Evolutionary conservation across 2,329 filamentous ascomycete species (phyloP), one percentile per base, ranked within the genome.

Genomic region (Calycina marina): DNA sequence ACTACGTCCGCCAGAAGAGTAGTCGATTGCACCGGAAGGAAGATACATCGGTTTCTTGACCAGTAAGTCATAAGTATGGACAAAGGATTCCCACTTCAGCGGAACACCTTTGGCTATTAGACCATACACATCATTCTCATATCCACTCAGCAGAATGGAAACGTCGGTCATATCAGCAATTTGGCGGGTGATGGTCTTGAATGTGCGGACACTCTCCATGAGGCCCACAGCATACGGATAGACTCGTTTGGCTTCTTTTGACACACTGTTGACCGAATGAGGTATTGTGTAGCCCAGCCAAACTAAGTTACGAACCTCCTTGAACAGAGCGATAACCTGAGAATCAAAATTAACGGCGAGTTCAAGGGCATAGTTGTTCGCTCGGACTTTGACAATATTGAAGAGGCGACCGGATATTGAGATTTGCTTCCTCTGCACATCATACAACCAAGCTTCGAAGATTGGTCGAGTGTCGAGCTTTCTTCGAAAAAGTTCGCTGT

Each of bases 171-270:
- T 88, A 34, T 79, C 72, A 12, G 73, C 65, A 38, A 98, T 92
- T 31, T 81, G 74, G 17, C 84, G 76, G 45, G 79, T 77, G 0
- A 85, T 94, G 56, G 96, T 88, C 2, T 84, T 72, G 41, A 93
- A 78, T 0, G 85, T 96, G 37, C 86, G 73, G n/a, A 96, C 84
- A 49, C 85, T 96, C 59, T 99, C 90, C 85, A 98, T 98, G 44
- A 99, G 61, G 51, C 86, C 96, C 43, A 98, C 86, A 14, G 92
- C 90, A 50, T 92, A 98, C 0, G 90, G 90, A 48, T 99, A 99
- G 4, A 98, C 90, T 32, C 90, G 74, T 58, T 94, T 93, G n/a
- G 90, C 92, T 54, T 98, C 90, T 56, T 96, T 98, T 1, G 92
- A 93, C 33, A 93, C 84, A 41, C 84, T 96, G 56, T 79, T 92